Evolutionary conservation across 2,329 filamentous ascomycete genomes (phyloP).

Genomic region (Exophiala phaeomuriformis): DNA sequence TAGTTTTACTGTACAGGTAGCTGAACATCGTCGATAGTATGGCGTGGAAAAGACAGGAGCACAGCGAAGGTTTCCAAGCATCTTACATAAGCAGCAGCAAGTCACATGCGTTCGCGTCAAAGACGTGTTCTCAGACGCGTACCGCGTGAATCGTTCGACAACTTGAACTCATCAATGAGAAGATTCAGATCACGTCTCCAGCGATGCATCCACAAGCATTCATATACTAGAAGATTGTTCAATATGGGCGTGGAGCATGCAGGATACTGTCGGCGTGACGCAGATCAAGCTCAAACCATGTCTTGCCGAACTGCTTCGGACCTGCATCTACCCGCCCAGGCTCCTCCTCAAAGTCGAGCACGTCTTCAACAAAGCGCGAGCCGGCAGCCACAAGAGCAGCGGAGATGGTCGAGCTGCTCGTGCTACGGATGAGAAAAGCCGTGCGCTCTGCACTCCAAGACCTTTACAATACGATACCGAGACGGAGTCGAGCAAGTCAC

Average conservation of each 20-base stretch:
- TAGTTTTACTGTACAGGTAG: no score
- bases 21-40: no score
- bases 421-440: not conserved
- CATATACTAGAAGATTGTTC: not conserved
- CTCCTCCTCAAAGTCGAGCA: constrained; percentile 29
- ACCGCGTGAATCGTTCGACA: no score
- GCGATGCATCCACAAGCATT: no score
- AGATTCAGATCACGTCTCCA: no score
- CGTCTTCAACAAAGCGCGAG: constrained; percentile 15
- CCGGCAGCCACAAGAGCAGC: constrained; percentile 13
- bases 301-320: constrained; percentile 30
- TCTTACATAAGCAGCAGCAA: no score
- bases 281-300: constrained; percentile 22
- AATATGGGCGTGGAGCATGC: constrained; percentile 11
- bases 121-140: no score
- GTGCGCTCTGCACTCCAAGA: not conserved
- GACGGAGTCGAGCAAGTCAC: not conserved
- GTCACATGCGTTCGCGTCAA: no score
- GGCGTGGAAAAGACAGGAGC: no score
- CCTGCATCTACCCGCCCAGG: constrained; percentile 26
- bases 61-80: no score
- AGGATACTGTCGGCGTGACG: constrained; percentile 5
- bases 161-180: no score
- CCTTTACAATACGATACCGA: constrained; percentile 1
- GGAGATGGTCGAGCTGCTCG: not conserved